Base-by-base conservation (phyloP, 495 filamentous ascomycete species). In the Cudoniella acicularis region DNA sequence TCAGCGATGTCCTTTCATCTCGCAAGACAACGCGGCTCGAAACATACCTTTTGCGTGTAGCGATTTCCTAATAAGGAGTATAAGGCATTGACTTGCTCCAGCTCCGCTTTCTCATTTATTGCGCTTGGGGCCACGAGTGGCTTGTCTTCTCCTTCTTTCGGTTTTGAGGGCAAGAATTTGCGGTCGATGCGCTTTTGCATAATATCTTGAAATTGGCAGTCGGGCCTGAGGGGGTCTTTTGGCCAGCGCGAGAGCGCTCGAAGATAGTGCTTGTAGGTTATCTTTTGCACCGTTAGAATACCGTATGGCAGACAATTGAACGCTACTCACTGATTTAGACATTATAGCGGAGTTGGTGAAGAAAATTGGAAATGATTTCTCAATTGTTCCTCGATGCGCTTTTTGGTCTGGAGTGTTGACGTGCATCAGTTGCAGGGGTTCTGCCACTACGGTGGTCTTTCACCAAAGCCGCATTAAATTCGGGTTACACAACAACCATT, bases 221-320 rank as follows among this genome's bases (percentile, higher is more conserved):
- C 82, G 10, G 92, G 92, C 1, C 92, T 90, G 54, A 96, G 82
- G 43, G 72, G 67, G 68, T 95, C 90, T 59, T 78, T 76, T 49
- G 92, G 92, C 91, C 91, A 96, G 64, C 82, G 84, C 62, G 79
- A 75, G 54, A 95, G 75, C 59, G 87, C 85, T 73, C 80, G 84
- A 56, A 84, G 76, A 77, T 84, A 84, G 67, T 77, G 83, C 69
- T 72, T 78, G 65, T 69, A 76, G 65, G 66, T 72, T 60, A 76
- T 67, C 69, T 77, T 30, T 45, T 3, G 16, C n/a, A 22, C 23
- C 54, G 16, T 57, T 49, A 57, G 49, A 18, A 30, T 47, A 41
- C 22, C 6, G 41, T 51, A n/a, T 16, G 21, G 18, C 8, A 11
- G 21, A 36, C 41, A 36, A 17, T 54, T 45, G 45, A 18, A 45